Evolutionary conservation across 163 green algal species (phyloP).

Genomic region (Coccomyxa subellipsoidea): DNA sequence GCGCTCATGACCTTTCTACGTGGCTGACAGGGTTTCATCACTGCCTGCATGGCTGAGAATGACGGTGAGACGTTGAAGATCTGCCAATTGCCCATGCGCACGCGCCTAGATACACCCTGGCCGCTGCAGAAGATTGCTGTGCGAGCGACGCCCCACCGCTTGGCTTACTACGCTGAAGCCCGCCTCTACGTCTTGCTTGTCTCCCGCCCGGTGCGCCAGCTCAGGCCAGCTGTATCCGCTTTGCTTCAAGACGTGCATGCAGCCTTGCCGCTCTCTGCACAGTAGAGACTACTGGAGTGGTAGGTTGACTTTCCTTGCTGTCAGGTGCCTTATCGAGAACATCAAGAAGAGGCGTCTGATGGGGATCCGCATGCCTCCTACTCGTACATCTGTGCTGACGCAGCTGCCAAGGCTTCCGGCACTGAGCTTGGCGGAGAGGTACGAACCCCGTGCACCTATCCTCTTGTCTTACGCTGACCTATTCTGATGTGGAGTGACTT

Average conservation of each 20-base stretch:
- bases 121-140: constrained; percentile 62
- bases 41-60: constrained; percentile 14
- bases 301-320: background rate
- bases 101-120: constrained; percentile 71
- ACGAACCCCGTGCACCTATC: no score
- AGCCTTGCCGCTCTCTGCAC: no score
- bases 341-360: constrained; percentile 58
- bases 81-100: constrained; percentile 62
- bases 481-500: no score
- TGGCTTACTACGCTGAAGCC: constrained; percentile 63
- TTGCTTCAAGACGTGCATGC: no score
- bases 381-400: constrained; percentile 66
- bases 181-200: constrained; percentile 61
- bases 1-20: no score
- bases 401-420: constrained; percentile 37
- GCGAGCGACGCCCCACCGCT: constrained; percentile 57
- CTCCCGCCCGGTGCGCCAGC: constrained; percentile 25
- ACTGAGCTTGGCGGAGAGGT: constrained; percentile 19
- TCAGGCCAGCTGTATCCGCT: no score
- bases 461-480: no score
- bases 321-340: constrained; percentile 34
- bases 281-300: no score
- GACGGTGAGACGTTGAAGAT: constrained; percentile 57
- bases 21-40: constrained; percentile 55
- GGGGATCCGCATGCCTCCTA: constrained; percentile 67